Base-by-base conservation (phyloP, 2,329 filamentous ascomycete species). In the Arthrobotrys sphaeroides region DNA sequence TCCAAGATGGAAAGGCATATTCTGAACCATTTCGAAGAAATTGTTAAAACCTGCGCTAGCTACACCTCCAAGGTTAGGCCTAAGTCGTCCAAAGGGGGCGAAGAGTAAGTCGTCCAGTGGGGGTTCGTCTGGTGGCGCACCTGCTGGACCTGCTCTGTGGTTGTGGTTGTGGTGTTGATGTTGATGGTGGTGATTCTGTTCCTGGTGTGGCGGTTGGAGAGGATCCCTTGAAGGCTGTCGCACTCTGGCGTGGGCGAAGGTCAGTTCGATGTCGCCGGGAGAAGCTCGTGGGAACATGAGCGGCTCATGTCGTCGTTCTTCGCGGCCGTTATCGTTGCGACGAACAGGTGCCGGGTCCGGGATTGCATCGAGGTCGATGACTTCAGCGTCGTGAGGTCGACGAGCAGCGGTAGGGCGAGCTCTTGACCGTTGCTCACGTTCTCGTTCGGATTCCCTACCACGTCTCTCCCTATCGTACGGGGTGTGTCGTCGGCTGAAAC, bases 181-280 rank as follows among this genome's bases (percentile, higher is more conserved):
- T 77, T 77, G 36, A 79, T 64, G 42, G 78, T 76, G 5, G 81
- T 79, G 33, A 81, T 79, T 38, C 80, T 61, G 80, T 59, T 82
- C 80, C 55, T 82, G 81, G 45, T 79, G 77, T 16, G 80, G 79
- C 10, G 77, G 79, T 18, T 81, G 82, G 43, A 83, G 79, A 20
- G 83, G 80, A 13, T 81, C 80, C n/a, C 79, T 72, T 40, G 79
- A 60, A 12, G 72, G 64, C 12, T 69, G 72, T 28, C 72, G 72
- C 9, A 69, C 78, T 45, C 77, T 51, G 12, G 77, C 78, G 6
- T 79, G 64, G 1, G 65, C 59, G 45, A 79, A 77, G 9, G 73
- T 70, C 47, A 77, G 47, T 40, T 78, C 77, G 22, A 77, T 31
- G 28, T 78, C 74, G 24, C 59, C 53, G 33, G 60, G 60, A 5